Base-by-base conservation (phyloP, 306 rosid genomes). In the Quercus berberidifolia region DNA sequence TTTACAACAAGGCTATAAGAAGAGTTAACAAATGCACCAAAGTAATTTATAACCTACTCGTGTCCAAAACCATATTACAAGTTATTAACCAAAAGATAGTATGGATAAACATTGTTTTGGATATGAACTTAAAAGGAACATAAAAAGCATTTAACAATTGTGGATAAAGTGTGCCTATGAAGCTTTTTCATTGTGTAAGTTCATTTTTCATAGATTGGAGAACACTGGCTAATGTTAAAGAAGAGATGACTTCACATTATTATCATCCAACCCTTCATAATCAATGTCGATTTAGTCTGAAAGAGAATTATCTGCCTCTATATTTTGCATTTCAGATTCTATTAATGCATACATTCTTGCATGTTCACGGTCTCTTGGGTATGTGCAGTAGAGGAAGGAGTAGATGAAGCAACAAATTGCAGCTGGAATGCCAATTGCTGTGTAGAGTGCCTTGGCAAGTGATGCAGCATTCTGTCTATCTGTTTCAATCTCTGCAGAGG, bases 391-490 rank as follows among this genome's bases (percentile, higher is more conserved):
- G 55, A 94, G 93, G 81, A 92, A 90, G 28, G 96, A 88, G 82
- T 90, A 92, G 62, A 92, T 90, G 72, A 79, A 70, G 75, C 90
- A 88, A 30, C 96, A 85, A 2, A 94, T 73, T n/a, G 82, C 78
- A 91, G 81, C 85, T 1, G 98, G 97, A 78, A 92, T 74, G 25
- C 92, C 85, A 35, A 92, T 87, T 57, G 94, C 96, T 10, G 87
- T 71, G 63, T 85, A 94, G 59, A 88, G 89, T 60, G 97, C 94
- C 83, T 91, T 94, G 55, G 97, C 93, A 12, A 92, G 89, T 41
- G 97, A 88, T 15, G 89, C 85, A 30, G 94, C 98, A 85, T 94
- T 94, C 74, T 91, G 89, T 52, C 94, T 88, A 60, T 92, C 98
- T 12, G 89, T 87, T 65, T 82, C 88, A 58, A 91, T 74, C 71